Percentiles rank a stretch among this genome's conserved stretches.
Conservation (phyloP, 2,329 filamentous ascomycete genomes). For the Colletotrichum siamense region DNA sequence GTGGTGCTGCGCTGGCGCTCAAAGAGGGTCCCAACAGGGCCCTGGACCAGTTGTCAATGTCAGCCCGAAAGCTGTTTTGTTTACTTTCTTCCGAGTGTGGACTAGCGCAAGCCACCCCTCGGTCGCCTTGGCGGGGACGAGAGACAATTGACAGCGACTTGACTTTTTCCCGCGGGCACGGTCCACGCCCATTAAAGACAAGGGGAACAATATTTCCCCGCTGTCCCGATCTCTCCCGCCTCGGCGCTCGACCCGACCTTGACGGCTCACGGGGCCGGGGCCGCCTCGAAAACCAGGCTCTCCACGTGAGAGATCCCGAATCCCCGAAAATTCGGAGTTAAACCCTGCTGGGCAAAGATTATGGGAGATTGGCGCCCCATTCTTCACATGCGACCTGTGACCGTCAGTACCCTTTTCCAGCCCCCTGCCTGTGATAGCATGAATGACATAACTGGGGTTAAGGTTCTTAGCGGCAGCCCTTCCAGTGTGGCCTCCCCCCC, state of each 20-base stretch:
- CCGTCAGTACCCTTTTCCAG: not conserved
- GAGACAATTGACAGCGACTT: not conserved
- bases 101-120: not conserved
- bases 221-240: not conserved
- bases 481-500: not conserved
- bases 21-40: not conserved
- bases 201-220: conserved; percentile 18
- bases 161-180: not conserved
- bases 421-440: conserved; percentile 9
- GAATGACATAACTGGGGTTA: conserved; percentile 24
- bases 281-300: not conserved
- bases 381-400: conserved; percentile 14
- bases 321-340: not conserved
- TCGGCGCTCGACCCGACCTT: not conserved
- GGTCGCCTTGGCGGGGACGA: not conserved
- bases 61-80: conserved; percentile 13
- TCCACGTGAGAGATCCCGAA: conserved; percentile 6
- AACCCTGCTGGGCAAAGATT: not conserved
- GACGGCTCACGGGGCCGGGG: not conserved
- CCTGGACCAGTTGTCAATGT: conserved; percentile 3
- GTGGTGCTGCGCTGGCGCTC: not conserved
- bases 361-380: not conserved
- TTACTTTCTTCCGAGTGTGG: conserved; percentile 8
- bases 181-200: not conserved
- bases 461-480: conserved; percentile 17